Base-by-base conservation (phyloP, 73 alveolate species). In the Blepharisma stoltei region DNA sequence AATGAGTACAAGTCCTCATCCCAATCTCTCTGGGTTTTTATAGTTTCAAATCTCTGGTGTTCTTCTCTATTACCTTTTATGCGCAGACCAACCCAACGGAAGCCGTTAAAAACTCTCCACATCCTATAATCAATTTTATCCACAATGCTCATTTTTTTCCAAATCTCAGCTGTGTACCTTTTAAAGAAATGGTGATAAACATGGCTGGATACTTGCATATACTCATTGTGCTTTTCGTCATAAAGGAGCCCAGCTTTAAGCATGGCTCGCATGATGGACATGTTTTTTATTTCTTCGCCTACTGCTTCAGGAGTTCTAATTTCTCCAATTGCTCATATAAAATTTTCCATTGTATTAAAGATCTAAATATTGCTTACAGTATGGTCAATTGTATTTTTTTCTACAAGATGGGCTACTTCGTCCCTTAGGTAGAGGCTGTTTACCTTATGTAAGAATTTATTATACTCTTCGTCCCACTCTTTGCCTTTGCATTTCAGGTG, bases 261-360 rank as follows among this genome's bases (percentile, higher is more conserved):
- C 14, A 69, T 9, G 23, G 60, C 69, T 37, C 32, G 0, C 5
- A 69, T 69, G 11, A 69, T 69, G 0, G 79, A 14, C 32, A 14
- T 38, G 11, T 69, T 71, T 43, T 25, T 69, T 9, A 69, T 44
- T 69, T 69, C 79, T 69, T 69, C 79, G n/a, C 79, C 79, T 9
- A 69, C 4, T 1, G 67, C 54, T 14, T 21, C 55, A 9, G 27
- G 14, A n/a, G 60, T 43, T 43, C 11, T 44, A 3, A 69, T n/a
- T 7, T 37, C 46, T 14, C 76, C 76, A 2, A 7, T 14, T 1
- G 67, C 9, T 46, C 27, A 14, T 9, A 69, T 7, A 3, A 69
- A 38, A 38, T 69, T 44, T 18, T 43, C 21, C 3, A 25, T 14
- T 14, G 41, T 43, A 5, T 69, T 43, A 38, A 69, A 43, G 9